These are phyloP conservation scores for Psilocybe mexicana DNA, from an alignment of 1,284 basidiomycete species.

Conservation along the genomic window DNA sequence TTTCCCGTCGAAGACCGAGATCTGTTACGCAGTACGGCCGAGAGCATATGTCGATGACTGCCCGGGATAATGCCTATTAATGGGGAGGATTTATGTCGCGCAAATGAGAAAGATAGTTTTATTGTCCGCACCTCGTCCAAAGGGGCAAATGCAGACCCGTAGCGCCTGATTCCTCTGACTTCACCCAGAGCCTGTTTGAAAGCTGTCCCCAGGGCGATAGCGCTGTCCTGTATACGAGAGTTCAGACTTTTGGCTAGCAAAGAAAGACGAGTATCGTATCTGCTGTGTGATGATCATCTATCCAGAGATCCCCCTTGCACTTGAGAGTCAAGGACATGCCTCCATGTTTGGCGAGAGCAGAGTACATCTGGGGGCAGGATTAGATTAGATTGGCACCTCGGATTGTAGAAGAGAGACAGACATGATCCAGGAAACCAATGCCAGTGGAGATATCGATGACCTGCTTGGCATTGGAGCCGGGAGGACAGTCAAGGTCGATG, in stretches of 20 bases:
- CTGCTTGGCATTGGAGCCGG: slow-evolving; percentile 67
- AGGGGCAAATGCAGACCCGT: slow-evolving; percentile 96
- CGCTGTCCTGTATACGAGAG: slow-evolving; percentile 77
- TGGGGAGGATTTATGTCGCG: slow-evolving; percentile 4
- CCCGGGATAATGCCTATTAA: slow-evolving; percentile 85
- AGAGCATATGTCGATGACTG: slow-evolving; percentile 97
- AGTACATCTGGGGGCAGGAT: slow-evolving; percentile 77
- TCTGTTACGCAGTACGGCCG: slow-evolving; percentile 95
- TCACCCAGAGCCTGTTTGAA: slow-evolving; percentile 97
- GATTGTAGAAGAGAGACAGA: slow-evolving; percentile 33
- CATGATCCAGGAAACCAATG: slow-evolving; percentile 98
- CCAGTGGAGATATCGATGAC: slow-evolving; percentile 89
- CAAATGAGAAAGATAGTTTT: neutral
- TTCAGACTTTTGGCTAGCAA: slow-evolving; percentile 16
- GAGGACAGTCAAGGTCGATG: slow-evolving; percentile 81
- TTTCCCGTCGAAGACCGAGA: slow-evolving; percentile 89
- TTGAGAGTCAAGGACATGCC: slow-evolving; percentile 89
- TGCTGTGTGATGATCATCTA: slow-evolving; percentile 99
- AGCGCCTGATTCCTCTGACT: slow-evolving; percentile 92
- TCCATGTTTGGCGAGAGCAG: slow-evolving; percentile 91
- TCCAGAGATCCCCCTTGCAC: slow-evolving; percentile 95
- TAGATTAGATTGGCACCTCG: slow-evolving; percentile 16
- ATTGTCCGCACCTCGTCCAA: slow-evolving; percentile 81
- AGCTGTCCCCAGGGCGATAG: slow-evolving; percentile 89
- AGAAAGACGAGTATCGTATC: slow-evolving; percentile 58